These are phyloP conservation scores for Purpureocillium lavendulum DNA, from an alignment of 2,329 filamentous ascomycete genomes.

Conservation along the genomic window DNA sequence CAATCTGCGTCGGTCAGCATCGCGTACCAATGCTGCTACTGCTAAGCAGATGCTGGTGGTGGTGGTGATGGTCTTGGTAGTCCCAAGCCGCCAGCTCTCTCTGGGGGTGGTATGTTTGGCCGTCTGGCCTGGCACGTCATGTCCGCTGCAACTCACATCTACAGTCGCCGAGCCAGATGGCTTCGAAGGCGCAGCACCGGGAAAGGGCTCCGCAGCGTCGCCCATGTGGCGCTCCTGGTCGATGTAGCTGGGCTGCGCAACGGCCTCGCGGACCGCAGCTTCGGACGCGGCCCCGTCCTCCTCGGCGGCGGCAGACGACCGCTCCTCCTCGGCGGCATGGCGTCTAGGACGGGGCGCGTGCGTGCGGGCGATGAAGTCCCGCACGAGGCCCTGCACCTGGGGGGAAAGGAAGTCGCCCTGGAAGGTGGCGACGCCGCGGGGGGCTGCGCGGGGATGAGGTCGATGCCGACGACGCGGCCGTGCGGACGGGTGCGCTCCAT, in stretches of 20 bases:
- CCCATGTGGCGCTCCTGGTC: conserved; percentile 48
- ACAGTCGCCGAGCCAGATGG: conserved; percentile 43
- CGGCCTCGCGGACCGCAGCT: too few species aligned
- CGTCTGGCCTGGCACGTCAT: too few species aligned
- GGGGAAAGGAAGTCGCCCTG: conserved; percentile 87
- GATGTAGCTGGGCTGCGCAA: conserved; percentile 51
- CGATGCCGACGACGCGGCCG: conserved; percentile 81
- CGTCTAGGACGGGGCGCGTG: conserved; percentile 19
- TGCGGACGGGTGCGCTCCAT: conserved; percentile 65
- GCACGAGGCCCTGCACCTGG: conserved; percentile 66
- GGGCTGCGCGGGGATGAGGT: conserved; percentile 86
- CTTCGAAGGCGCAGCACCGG: conserved; percentile 11
- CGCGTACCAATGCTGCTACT: too few species aligned
- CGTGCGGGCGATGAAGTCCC: conserved; percentile 61
- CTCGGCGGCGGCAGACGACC: conserved; percentile 1
- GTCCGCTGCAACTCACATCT: conserved; percentile 62
- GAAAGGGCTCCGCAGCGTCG: conserved; percentile 12
- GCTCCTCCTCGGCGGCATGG: too few species aligned
- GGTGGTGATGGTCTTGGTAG: not conserved
- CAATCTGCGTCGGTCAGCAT: conserved; percentile 42
- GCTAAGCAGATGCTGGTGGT: too few species aligned
- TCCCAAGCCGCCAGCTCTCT: not conserved
- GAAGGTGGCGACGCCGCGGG: conserved; percentile 89
- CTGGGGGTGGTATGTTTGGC: too few species aligned
- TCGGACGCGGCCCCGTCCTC: too few species aligned